phyloP scores from a whole-genome alignment of 2,329 filamentous ascomycete genomes.

The Colletotrichum tofieldiae region DNA sequence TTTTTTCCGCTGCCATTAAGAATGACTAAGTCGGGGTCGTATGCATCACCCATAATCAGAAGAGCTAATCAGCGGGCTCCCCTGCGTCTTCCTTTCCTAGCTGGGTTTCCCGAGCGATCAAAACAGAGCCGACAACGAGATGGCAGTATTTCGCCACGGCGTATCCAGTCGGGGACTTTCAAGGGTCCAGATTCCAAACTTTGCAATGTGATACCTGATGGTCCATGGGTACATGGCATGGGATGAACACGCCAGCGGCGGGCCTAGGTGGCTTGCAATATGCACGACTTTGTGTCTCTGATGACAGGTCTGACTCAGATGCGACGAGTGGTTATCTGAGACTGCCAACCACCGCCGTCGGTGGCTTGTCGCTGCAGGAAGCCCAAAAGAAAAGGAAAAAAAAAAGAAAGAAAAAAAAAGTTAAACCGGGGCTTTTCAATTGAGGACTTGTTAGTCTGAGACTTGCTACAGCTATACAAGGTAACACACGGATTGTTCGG shows the following conservation, averaged over 20 bases:
- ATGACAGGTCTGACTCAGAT: conserved; percentile 24
- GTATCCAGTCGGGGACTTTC: not conserved
- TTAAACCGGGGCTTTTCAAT: conserved; percentile 1
- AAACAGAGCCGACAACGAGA: conserved; percentile 16
- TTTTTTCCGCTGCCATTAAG: not conserved
- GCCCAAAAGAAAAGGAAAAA: not conserved
- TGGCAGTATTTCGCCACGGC: conserved; percentile 10
- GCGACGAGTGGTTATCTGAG: not conserved
- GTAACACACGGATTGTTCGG: not conserved
- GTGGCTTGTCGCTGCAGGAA: conserved; percentile 9
- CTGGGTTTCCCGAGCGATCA: not conserved
- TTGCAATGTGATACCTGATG: not conserved
- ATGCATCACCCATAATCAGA: not conserved
- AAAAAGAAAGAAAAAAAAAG: too few species aligned
- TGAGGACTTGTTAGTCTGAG: not conserved
- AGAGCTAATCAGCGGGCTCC: not conserved
- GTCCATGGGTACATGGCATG: conserved; percentile 2
- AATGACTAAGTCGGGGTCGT: not conserved
- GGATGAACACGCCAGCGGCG: conserved; percentile 13
- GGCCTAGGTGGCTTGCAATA: conserved; percentile 6
- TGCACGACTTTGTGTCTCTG: conserved; percentile 5
- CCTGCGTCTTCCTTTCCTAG: not conserved
- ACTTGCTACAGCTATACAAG: not conserved
- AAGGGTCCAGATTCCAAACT: not conserved
- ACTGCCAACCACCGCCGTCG: conserved; percentile 1